phyloP scores from a whole-genome alignment of 495 filamentous ascomycete species.

The Aeminium ludgeri region DNA sequence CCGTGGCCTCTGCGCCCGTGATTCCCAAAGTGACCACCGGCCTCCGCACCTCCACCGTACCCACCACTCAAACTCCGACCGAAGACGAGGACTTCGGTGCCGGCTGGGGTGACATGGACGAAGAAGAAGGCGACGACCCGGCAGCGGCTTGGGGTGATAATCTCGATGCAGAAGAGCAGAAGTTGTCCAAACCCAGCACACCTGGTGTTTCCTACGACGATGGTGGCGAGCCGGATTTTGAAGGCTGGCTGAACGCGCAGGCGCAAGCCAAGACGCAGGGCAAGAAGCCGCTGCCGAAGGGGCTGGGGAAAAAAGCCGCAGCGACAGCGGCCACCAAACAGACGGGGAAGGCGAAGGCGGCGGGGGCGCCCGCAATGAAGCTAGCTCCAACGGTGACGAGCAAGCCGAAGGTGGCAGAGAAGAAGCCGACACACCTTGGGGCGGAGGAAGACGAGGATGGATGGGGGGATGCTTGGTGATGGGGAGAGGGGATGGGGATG shows the following conservation, averaged over 20 bases:
- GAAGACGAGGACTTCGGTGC: constrained; percentile 35
- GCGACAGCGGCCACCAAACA: constrained; percentile 9
- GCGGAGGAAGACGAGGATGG: constrained; percentile 39
- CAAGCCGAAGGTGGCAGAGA: constrained; percentile 16
- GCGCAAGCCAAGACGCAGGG: constrained; percentile 45
- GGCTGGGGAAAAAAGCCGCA: constrained; percentile 40
- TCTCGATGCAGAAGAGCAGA: constrained; percentile 9
- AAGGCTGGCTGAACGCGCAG: constrained; percentile 79
- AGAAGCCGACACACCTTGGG: constrained; percentile 19
- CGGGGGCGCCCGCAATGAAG: not conserved
- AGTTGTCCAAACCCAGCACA: constrained; percentile 19
- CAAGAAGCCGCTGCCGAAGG: constrained; percentile 58
- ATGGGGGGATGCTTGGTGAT: constrained; percentile 54
- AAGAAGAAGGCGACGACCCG: constrained; percentile 17
- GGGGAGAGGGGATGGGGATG: not conserved
- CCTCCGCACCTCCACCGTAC: not conserved
- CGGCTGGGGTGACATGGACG: constrained; percentile 27
- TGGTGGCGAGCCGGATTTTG: constrained; percentile 79
- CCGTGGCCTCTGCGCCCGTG: constrained; percentile 12
- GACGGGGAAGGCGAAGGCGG: too few relatives aligned
- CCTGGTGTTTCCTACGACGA: constrained; percentile 50
- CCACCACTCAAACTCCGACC: constrained; percentile 1
- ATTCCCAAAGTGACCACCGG: constrained; percentile 9
- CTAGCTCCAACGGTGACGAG: constrained; percentile 21
- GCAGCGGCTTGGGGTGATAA: constrained; percentile 28